A percentile compares a stretch with the other conserved stretches of the same genome.
Conservation (phyloP, 306 rosid genomes). For the Glycyrrhiza uralensis region DNA sequence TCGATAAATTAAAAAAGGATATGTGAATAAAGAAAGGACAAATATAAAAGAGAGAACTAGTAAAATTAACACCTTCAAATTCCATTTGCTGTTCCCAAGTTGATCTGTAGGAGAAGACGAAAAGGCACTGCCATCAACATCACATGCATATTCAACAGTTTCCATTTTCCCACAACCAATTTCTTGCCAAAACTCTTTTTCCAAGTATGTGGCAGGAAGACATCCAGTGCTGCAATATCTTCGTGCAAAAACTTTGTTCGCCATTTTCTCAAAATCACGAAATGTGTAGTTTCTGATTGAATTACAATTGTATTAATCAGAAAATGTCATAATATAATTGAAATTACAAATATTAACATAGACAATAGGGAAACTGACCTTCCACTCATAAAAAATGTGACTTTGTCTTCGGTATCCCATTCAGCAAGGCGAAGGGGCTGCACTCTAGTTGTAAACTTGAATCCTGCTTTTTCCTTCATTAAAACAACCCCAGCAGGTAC, state of each 20-base stretch:
- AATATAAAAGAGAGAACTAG: constrained; percentile 1
- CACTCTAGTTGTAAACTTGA: constrained; percentile 94
- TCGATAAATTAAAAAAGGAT: neutral
- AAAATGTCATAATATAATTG: constrained; percentile 4
- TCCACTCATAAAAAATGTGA: constrained; percentile 95
- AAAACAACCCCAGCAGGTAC: constrained; percentile 94
- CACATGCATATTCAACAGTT: constrained; percentile 95
- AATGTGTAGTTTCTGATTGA: constrained; percentile 80
- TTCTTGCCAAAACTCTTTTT: constrained; percentile 97
- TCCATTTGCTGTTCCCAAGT: constrained; percentile 95
- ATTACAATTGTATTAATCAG: constrained; percentile 33
- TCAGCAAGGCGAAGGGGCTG: constrained; percentile 98
- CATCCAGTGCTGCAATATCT: constrained; percentile 79
- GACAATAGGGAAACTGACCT: constrained; percentile 46
- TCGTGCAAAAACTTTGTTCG: constrained; percentile 81
- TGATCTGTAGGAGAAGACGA: constrained; percentile 79
- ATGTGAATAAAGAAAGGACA: neutral
- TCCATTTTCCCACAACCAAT: constrained; percentile 88
- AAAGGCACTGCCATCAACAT: constrained; percentile 98
- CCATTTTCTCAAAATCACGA: constrained; percentile 92
- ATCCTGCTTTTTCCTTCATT: constrained; percentile 87
- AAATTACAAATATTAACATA: neutral
- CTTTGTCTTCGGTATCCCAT: constrained; percentile 93
- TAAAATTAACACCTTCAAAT: constrained; percentile 76
- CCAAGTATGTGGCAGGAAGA: constrained; percentile 82